Percentiles rank a stretch among this genome's conserved stretches.
Conservation (phyloP, 371 early-diverging fungal species). For the Cokeromyces recurvatus region DNA sequence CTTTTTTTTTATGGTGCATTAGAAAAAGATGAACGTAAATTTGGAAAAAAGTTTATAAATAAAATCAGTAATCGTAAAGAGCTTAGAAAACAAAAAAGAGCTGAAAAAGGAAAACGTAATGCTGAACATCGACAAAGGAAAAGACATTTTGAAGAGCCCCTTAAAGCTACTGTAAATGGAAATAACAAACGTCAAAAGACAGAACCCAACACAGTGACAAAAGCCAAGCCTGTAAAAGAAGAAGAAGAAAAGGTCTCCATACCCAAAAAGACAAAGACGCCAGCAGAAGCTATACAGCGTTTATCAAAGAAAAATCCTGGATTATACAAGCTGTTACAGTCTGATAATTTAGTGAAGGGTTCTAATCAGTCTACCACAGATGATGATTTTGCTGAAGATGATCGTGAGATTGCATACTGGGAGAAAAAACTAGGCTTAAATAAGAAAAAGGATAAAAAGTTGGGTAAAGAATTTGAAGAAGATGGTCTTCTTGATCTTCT, state of each 20-base stretch:
- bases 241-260: neutral
- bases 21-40: conserved; percentile 35
- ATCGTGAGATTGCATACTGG: conserved; percentile 70
- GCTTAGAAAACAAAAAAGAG: conserved; percentile 37
- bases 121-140: conserved; percentile 24
- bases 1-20: too few species aligned
- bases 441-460: conserved; percentile 51
- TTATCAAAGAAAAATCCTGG: conserved; percentile 66
- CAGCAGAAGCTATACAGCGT: conserved; percentile 53
- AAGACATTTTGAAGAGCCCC: conserved; percentile 3
- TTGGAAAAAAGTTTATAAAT: conserved; percentile 27
- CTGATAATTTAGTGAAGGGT: conserved; percentile 51
- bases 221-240: conserved; percentile 1
- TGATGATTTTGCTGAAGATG: conserved; percentile 62
- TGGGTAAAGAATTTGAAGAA: conserved; percentile 53
- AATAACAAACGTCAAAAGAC: conserved; percentile 27
- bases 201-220: neutral
- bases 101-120: conserved; percentile 36
- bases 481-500: conserved; percentile 50
- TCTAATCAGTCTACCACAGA: conserved; percentile 6
- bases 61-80: conserved; percentile 30
- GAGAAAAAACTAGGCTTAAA: conserved; percentile 71
- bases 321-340: conserved; percentile 60
- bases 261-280: conserved; percentile 8
- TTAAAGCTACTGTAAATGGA: neutral